Evolutionary conservation across 164 flowering plant genomes (phyloP), one percentile per base, ranked within the genome.

Genomic region (Umbellularia californica): DNA sequence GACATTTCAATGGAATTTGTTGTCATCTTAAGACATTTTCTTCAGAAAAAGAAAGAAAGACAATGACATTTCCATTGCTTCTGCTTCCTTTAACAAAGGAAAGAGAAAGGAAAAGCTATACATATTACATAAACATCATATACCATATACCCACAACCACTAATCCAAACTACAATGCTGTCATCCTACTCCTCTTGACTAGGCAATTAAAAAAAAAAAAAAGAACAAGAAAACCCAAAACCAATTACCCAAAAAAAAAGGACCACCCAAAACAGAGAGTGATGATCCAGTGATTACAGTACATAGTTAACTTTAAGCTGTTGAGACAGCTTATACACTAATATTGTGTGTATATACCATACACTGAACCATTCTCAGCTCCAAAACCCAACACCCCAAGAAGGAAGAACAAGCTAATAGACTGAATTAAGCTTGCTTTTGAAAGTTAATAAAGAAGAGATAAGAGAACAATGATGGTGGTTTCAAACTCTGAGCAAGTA

Each of bases 401-500:
- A 30, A 66, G 30, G 35, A 66, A 65, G 25, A 27, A 20, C 41
- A 15, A 30, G 19, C 60, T 55, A 19, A 66, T 14, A 27, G 28
- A 64, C 28, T 12, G 67, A 64, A 64, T 1, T 13, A 7, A 41
- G 47, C 47, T 41, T 41, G 47, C 47, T 5, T 41, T 41, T 41
- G 25, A 64, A 58, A 58, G 63, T 58, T 41, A 41, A 41, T 41
- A 58, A 15, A 58, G 63, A 58, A 58, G 63, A 58, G 24, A 64
- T n/a, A 30, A 24, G 25, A 64, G 66, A 65, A 66, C 69, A 28
- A 14, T 15, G 47, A 14, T 15, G 47, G 60, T 30, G 41, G 17
- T 28, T 1, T 79, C 74, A 93, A 64, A 88, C 92, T 82, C 99
- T 87, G 50, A 96, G 92, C 84, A 94, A 72, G 70, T 87, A 96